Conservation (phyloP, 495 filamentous ascomycete species). For the Aspergillus nanangensis region DNA sequence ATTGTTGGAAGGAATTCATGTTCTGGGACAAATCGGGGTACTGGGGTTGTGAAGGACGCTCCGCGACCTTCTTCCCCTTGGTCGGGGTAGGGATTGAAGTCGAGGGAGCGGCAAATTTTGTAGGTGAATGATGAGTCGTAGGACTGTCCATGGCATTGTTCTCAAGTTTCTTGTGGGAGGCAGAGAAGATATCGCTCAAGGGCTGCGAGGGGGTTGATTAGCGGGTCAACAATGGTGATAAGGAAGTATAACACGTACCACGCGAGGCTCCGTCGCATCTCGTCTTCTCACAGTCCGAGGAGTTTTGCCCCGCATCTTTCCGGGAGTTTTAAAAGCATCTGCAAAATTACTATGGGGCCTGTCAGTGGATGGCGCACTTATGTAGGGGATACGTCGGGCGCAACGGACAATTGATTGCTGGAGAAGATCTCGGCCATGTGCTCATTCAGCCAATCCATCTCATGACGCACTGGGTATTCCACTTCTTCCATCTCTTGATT, state of each 20-base stretch:
- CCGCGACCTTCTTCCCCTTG: constrained; percentile 15
- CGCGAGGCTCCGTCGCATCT: constrained; percentile 57
- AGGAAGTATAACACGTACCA: constrained; percentile 47
- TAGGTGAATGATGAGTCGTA: constrained; percentile 30
- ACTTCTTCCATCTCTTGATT: constrained; percentile 83
- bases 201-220: constrained; percentile 51
- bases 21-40: constrained; percentile 33
- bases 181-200: constrained; percentile 75
- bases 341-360: constrained; percentile 63
- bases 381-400: constrained; percentile 8
- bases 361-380: constrained; percentile 31
- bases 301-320: constrained; percentile 89
- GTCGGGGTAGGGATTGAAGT: constrained; percentile 17
- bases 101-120: constrained; percentile 17
- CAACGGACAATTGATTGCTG: constrained; percentile 71
- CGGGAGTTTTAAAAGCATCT: constrained; percentile 94
- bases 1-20: constrained; percentile 36
- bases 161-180: constrained; percentile 42
- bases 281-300: constrained; percentile 76
- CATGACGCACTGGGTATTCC: constrained; percentile 80
- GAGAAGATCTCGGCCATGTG: constrained; percentile 94
- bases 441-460: constrained; percentile 94
- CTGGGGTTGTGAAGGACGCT: constrained; percentile 21
- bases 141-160: constrained; percentile 29
- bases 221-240: constrained; percentile 4